phyloP scores from a whole-genome alignment of 345 rosid genomes.

The Excoecaria agallocha region DNA sequence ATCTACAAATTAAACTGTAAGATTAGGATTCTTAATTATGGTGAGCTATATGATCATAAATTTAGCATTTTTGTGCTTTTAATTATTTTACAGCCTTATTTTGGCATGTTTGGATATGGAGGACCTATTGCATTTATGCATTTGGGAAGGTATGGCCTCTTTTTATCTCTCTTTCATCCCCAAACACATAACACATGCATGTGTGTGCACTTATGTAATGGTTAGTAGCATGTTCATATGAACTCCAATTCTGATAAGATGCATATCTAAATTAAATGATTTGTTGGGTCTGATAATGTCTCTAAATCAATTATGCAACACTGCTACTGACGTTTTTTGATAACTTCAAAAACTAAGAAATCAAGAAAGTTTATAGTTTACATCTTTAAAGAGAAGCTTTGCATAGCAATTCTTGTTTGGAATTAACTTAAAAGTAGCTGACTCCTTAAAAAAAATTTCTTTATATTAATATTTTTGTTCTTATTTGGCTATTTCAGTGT shows the following conservation, averaged over 20 bases:
- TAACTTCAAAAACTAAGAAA: slow-evolving; percentile 61
- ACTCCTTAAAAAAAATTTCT: slow-evolving; percentile 2
- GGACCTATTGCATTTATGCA: slow-evolving; percentile 61
- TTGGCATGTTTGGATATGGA: slow-evolving; percentile 70
- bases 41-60: not conserved
- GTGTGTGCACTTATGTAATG: too few species aligned
- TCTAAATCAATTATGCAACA: not conserved
- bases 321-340: slow-evolving; percentile 43
- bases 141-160: slow-evolving; percentile 44
- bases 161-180: not conserved
- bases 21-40: not conserved
- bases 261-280: not conserved
- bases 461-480: not conserved
- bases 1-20: not conserved
- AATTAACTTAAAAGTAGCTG: slow-evolving; percentile 48
- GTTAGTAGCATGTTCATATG: not conserved
- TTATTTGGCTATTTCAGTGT: not conserved
- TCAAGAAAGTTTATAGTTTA: slow-evolving; percentile 56
- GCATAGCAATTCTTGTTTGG: slow-evolving; percentile 32
- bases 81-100: slow-evolving; percentile 58
- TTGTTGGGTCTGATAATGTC: not conserved
- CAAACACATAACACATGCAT: too few species aligned
- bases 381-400: slow-evolving; percentile 51
- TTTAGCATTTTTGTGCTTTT: not conserved
- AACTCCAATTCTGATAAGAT: not conserved